These are phyloP conservation scores for Neophaeococcomyces aloes DNA, from an alignment of 2,329 filamentous ascomycete genomes.

Conservation along the genomic window DNA sequence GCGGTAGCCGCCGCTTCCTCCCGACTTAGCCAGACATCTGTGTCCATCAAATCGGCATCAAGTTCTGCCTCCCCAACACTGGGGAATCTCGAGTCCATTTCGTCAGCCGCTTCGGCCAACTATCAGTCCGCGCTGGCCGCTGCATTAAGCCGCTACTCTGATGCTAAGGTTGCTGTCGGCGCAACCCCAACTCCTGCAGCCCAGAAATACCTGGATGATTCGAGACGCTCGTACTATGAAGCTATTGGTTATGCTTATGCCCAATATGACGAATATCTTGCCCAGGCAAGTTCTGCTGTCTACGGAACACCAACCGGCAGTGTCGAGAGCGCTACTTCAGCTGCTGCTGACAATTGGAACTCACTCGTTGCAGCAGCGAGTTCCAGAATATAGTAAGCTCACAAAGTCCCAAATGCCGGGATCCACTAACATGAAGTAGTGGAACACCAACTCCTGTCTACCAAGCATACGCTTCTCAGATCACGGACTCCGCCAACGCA, in stretches of 20 bases:
- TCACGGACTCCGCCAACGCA: slow-evolving; percentile 48
- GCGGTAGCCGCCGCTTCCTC: slow-evolving; percentile 53
- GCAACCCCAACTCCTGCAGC: slow-evolving; percentile 50
- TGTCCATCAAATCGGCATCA: slow-evolving; percentile 24
- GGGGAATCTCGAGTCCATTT: slow-evolving; percentile 46
- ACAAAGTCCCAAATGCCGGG: slow-evolving; percentile 29
- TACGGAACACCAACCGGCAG: slow-evolving; percentile 36
- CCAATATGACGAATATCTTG: slow-evolving; percentile 64
- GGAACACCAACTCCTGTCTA: slow-evolving; percentile 34
- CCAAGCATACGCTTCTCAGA: slow-evolving; percentile 50
- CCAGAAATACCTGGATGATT: slow-evolving; percentile 46
- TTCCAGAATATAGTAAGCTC: slow-evolving; percentile 58
- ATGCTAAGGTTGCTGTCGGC: slow-evolving; percentile 55
- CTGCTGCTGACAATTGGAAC: slow-evolving; percentile 55
- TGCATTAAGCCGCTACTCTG: slow-evolving; percentile 61
- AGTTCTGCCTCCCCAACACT: slow-evolving; percentile 30
- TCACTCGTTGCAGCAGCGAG: slow-evolving; percentile 54
- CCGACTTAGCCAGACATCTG: slow-evolving; percentile 45
- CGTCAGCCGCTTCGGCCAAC: slow-evolving; percentile 58
- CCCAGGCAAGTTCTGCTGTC: slow-evolving; percentile 56
- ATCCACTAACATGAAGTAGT: neutral
- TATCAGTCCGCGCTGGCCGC: slow-evolving; percentile 59
- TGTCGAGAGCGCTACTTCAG: slow-evolving; percentile 41
- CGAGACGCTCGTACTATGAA: slow-evolving; percentile 63
- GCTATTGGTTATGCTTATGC: slow-evolving; percentile 68